Evolutionary conservation across 305 asterid genomes (phyloP).

Genomic region (Withania somnifera): DNA sequence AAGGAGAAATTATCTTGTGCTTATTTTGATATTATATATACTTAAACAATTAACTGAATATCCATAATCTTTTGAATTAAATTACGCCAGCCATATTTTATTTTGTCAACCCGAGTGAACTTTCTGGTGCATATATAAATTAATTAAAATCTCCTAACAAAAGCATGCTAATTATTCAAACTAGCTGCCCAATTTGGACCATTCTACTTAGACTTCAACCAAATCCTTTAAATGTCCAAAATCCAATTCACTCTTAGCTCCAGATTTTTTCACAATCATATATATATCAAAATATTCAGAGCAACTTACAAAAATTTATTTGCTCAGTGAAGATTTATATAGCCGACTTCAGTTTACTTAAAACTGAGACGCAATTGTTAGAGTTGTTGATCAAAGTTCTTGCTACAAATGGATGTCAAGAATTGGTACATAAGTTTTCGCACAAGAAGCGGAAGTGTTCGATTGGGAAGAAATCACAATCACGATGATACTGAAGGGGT

Average conservation of each 20-base stretch:
- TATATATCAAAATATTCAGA: not conserved
- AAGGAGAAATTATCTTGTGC: too few species aligned
- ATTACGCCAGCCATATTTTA: not conserved
- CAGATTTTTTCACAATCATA: not conserved
- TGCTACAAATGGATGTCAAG: not conserved
- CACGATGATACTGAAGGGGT: not conserved
- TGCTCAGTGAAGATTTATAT: not conserved
- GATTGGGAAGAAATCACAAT: not conserved
- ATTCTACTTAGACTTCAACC: not conserved
- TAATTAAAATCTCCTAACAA: not conserved
- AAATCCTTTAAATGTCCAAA: not conserved
- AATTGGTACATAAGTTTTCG: constrained; percentile 6
- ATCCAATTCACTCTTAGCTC: not conserved
- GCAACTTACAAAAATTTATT: not conserved
- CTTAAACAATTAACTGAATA: too few species aligned
- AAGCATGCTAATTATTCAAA: not conserved
- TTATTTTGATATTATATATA: too few species aligned
- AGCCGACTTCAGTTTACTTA: not conserved
- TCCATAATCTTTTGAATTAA: not conserved
- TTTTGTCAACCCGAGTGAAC: not conserved
- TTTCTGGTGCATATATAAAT: too few species aligned
- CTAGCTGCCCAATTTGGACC: not conserved
- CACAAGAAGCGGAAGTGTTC: not conserved
- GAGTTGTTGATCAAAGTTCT: not conserved
- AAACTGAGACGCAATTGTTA: not conserved